phyloP scores from a whole-genome alignment of 306 rosid genomes.

The Heteromeles arbutifolia region DNA sequence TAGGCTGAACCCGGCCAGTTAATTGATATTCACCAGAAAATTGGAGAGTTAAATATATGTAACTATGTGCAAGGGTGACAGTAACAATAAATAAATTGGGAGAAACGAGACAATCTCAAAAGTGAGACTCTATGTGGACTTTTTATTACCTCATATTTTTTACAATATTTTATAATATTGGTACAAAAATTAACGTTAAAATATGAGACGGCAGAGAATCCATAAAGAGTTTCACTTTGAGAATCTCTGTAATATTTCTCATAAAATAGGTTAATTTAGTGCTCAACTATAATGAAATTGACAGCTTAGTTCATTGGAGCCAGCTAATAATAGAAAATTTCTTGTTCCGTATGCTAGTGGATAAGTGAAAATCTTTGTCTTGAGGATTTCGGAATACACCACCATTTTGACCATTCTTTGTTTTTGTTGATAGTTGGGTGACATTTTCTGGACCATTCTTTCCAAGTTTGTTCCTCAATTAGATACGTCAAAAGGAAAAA shows the following conservation, averaged over 20 bases:
- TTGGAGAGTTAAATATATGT: background rate
- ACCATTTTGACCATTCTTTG: background rate
- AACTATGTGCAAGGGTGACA: background rate
- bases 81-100: background rate
- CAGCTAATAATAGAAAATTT: background rate
- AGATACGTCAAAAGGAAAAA: background rate
- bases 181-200: no score
- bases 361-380: background rate
- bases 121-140: rapidly evolving
- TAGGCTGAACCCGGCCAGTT: background rate
- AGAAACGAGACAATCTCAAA: no score
- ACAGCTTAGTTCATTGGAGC: background rate
- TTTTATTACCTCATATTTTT: no score
- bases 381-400: background rate
- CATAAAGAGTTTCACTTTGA: no score
- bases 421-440: background rate
- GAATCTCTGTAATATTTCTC: no score
- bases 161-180: no score
- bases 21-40: background rate
- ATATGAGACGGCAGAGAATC: no score
- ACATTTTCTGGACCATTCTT: background rate
- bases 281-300: background rate
- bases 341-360: background rate
- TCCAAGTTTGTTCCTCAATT: background rate
- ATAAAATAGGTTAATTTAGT: background rate